Evolutionary conservation across 805 yeast genomes (phyloP).

Genomic region (Candida taoyuanica): DNA sequence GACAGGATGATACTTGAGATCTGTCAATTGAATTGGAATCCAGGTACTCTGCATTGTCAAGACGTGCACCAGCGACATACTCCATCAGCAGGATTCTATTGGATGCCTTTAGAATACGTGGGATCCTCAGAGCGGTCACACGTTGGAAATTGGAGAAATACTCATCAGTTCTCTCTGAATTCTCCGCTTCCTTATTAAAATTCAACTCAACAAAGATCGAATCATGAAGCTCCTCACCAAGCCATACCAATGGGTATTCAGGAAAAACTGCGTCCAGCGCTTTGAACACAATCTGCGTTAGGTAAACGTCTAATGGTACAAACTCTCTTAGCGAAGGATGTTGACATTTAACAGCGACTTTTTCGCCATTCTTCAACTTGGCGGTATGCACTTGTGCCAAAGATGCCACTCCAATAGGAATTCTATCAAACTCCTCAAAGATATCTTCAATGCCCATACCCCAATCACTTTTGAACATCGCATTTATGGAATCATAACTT

Average conservation of each 20-base stretch:
- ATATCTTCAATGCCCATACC: conserved; percentile 55
- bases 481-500: conserved; percentile 59
- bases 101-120: conserved; percentile 61
- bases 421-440: conserved; percentile 60
- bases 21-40: conserved; percentile 61
- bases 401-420: conserved; percentile 93
- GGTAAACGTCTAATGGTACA: conserved; percentile 82
- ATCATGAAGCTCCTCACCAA: conserved; percentile 86
- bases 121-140: conserved; percentile 76
- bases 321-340: conserved; percentile 84
- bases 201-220: conserved; percentile 90
- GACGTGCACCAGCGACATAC: conserved; percentile 72
- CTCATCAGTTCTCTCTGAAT: conserved; percentile 64
- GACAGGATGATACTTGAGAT: conserved; percentile 74
- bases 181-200: conserved; percentile 80
- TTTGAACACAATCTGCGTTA: conserved; percentile 73
- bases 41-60: conserved; percentile 70
- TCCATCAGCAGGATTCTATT: conserved; percentile 84
- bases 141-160: conserved; percentile 55
- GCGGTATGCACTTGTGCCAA: conserved; percentile 95
- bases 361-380: conserved; percentile 48
- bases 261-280: conserved; percentile 80
- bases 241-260: conserved; percentile 89
- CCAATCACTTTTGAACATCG: conserved; percentile 65
- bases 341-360: conserved; percentile 92